Conservation (phyloP, 164 flowering plant species). For the Stephania japonica region DNA sequence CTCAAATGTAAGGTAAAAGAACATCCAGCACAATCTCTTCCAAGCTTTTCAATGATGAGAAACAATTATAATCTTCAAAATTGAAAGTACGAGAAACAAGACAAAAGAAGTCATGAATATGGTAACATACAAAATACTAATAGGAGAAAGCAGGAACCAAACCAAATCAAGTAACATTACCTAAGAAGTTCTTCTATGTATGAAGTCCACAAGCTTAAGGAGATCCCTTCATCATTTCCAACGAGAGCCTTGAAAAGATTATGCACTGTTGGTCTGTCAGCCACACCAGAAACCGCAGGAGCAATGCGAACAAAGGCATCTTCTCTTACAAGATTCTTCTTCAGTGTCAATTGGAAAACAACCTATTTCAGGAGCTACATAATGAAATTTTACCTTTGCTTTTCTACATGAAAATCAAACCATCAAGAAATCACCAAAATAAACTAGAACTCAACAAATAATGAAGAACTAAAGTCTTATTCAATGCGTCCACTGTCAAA, state of each 20-base stretch:
- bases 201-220: constrained; percentile 58
- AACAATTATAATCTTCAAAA: not conserved
- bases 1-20: too few relatives aligned
- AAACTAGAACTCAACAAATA: not conserved
- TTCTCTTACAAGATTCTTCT: constrained; percentile 63
- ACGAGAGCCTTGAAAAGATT: constrained; percentile 82
- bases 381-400: not conserved
- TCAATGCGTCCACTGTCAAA: not conserved
- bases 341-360: constrained; percentile 19
- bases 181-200: constrained; percentile 68
- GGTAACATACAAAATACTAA: not conserved
- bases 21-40: too few relatives aligned
- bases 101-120: not conserved
- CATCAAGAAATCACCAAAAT: not conserved
- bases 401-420: not conserved
- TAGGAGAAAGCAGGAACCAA: not conserved
- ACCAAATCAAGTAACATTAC: constrained; percentile 35
- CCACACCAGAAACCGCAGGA: constrained; percentile 87
- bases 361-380: constrained; percentile 6
- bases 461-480: not conserved
- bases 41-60: too few relatives aligned
- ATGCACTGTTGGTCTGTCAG: constrained; percentile 82
- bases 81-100: not conserved
- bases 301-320: constrained; percentile 89
- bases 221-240: constrained; percentile 62